Conservation (phyloP, 2,329 filamentous ascomycete species). For the Ceratocystis cubensis region DNA sequence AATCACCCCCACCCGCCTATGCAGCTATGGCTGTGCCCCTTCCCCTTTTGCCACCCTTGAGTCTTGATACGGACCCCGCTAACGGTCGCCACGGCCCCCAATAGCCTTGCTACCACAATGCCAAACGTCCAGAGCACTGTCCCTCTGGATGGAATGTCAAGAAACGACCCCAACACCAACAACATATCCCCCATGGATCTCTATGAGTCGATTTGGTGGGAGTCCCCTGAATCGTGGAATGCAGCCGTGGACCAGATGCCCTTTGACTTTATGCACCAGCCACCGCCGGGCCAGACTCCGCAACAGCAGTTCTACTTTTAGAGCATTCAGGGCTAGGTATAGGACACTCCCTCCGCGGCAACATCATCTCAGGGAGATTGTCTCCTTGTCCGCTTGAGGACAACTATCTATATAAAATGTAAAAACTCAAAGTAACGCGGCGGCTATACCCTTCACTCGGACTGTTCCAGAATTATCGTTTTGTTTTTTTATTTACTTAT, state of each 20-base stretch:
- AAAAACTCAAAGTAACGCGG: background rate
- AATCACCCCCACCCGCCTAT: constrained; percentile 18
- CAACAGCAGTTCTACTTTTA: constrained; percentile 48
- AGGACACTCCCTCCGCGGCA: too few species aligned
- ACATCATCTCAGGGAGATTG: too few species aligned
- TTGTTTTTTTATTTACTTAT: background rate
- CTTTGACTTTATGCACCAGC: constrained; percentile 49
- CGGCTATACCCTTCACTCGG: constrained; percentile 16
- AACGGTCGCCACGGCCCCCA: constrained; percentile 13
- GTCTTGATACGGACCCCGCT: constrained; percentile 16
- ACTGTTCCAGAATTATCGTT: background rate
- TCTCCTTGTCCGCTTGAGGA: background rate
- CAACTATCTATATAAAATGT: background rate
- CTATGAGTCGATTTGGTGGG: constrained; percentile 57
- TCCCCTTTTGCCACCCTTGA: background rate
- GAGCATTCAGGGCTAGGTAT: background rate
- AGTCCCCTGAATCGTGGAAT: constrained; percentile 49
- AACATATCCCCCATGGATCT: constrained; percentile 56
- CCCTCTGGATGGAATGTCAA: constrained; percentile 35
- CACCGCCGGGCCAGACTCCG: constrained; percentile 44
- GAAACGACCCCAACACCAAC: constrained; percentile 40
- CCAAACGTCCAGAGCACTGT: constrained; percentile 22
- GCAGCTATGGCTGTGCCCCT: background rate
- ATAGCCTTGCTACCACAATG: constrained; percentile 19
- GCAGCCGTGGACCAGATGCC: constrained; percentile 44